phyloP scores from a whole-genome alignment of 1,139 yeast species.

The Taphrina deformans region DNA sequence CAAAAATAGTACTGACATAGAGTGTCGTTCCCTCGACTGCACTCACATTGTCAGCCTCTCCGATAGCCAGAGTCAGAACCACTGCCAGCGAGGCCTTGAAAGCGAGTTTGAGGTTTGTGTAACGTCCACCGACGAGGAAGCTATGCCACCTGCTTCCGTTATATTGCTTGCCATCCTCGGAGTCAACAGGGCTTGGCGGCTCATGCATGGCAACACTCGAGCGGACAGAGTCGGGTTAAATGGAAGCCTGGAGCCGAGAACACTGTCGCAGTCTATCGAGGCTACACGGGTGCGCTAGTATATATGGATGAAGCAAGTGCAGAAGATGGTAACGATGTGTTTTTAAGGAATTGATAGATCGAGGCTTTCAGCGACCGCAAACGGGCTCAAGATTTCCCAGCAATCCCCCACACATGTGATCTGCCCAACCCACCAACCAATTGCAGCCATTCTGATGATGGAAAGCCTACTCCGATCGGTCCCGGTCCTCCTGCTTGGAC shows the following conservation, averaged over 20 bases:
- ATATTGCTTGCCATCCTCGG: background rate
- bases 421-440: background rate
- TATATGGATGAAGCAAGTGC: no score
- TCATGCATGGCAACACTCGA: background rate
- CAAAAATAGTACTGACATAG: slow-evolving; percentile 20
- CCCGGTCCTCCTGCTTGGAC: no score
- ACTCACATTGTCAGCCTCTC: slow-evolving; percentile 3
- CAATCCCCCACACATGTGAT: background rate
- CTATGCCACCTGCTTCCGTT: slow-evolving; percentile 3
- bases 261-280: no score
- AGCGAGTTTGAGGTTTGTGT: slow-evolving; percentile 13
- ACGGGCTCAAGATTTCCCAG: background rate
- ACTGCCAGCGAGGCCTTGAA: slow-evolving; percentile 14
- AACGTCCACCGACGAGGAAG: slow-evolving; percentile 3
- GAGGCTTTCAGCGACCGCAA: no score
- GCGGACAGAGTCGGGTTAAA: no score
- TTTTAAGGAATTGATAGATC: no score
- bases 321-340: no score
- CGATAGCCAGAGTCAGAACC: slow-evolving; percentile 3
- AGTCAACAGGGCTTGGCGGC: background rate
- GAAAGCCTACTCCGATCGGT: background rate
- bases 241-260: no score
- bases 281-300: no score
- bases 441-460: background rate
- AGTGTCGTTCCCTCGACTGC: slow-evolving; percentile 7